A percentile compares a stretch with the other conserved stretches of the same genome.
Conservation (phyloP, 345 rosid genomes). For the Gossypium longicalyx region DNA sequence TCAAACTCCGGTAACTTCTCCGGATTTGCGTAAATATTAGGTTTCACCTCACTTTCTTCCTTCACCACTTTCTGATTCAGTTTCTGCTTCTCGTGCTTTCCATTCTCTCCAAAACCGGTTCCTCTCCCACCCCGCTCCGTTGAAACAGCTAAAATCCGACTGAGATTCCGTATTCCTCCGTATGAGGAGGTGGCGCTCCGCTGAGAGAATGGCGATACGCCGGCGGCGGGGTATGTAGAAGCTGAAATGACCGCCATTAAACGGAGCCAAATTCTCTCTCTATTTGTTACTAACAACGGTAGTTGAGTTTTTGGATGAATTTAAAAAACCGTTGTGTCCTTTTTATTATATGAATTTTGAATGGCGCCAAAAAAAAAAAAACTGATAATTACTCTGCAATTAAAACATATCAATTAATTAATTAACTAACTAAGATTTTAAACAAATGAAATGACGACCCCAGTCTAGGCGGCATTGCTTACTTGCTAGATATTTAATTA, state of each 20-base stretch:
- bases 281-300: too few species aligned
- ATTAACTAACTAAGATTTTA: too few species aligned
- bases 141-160: slow-evolving; percentile 10
- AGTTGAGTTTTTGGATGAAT: neutral
- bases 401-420: too few species aligned
- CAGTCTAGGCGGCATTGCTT: too few species aligned
- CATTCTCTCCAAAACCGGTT: neutral
- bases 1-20: slow-evolving; percentile 18
- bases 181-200: neutral
- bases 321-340: neutral
- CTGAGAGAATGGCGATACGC: slow-evolving; percentile 1
- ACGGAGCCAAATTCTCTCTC: neutral
- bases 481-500: too few species aligned
- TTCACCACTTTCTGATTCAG: neutral
- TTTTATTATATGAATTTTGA: neutral
- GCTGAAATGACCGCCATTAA: slow-evolving; percentile 20
- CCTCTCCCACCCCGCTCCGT: neutral
- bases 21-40: slow-evolving; percentile 16
- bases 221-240: neutral
- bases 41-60: neutral
- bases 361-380: too few species aligned
- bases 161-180: neutral
- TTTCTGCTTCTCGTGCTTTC: slow-evolving; percentile 11
- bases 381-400: too few species aligned
- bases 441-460: too few species aligned